Percentiles rank a stretch among this genome's conserved stretches.
Evolutionary conservation across 768 basidiomycete species (phyloP).

Genomic region (Pholiota molesta): DNA sequence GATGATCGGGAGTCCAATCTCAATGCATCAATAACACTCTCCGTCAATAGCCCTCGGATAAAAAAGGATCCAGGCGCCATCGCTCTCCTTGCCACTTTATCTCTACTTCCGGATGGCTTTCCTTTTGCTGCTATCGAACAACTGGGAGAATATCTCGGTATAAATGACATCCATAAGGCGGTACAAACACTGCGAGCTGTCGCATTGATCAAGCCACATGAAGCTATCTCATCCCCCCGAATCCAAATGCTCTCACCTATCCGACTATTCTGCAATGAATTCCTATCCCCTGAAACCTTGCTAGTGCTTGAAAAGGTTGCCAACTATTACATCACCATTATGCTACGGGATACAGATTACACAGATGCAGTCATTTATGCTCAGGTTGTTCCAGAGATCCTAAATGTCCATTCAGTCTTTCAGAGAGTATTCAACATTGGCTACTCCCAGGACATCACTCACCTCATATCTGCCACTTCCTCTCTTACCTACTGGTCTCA

Average conservation of each 20-base stretch:
- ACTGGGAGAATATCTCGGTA: not conserved
- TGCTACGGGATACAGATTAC: not conserved
- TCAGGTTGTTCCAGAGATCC: not conserved
- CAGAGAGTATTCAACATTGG: not conserved
- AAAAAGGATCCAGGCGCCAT: conserved; percentile 27
- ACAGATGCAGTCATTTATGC: not conserved
- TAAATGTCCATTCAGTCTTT: not conserved
- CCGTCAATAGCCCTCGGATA: conserved; percentile 32
- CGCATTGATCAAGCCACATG: not conserved
- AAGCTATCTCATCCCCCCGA: not conserved
- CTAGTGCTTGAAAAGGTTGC: not conserved
- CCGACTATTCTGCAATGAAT: not conserved
- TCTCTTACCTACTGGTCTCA: not conserved
- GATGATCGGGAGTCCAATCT: conserved; percentile 30
- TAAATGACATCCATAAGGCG: not conserved
- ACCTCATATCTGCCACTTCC: not conserved
- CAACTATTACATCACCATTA: not conserved
- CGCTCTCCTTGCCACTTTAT: conserved; percentile 28
- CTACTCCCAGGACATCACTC: not conserved
- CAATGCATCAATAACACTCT: conserved; percentile 33
- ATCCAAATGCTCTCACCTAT: conserved; percentile 2
- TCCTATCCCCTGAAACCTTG: not conserved
- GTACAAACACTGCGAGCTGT: not conserved
- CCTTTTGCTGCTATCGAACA: not conserved
- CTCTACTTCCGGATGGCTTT: conserved; percentile 32